These are phyloP conservation scores for Apiotrichum sp. DNA, from an alignment of 1,284 basidiomycete genomes.

Conservation along the genomic window DNA sequence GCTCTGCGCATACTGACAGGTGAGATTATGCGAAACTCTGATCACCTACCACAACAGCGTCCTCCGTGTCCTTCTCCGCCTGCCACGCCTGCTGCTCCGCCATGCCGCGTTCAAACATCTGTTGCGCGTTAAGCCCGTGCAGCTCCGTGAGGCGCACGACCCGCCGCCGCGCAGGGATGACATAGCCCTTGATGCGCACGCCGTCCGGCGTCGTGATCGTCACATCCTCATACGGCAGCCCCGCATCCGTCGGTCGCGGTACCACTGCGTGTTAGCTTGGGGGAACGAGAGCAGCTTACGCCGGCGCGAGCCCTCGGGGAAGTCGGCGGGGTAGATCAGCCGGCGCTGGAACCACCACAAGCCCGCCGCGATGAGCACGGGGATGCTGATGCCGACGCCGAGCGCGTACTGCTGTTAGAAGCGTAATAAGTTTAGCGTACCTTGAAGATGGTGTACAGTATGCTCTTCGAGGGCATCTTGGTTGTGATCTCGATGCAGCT, in stretches of 20 bases:
- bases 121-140: slow-evolving; percentile 16
- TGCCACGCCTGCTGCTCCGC: slow-evolving; percentile 26
- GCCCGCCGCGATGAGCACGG: slow-evolving; percentile 55
- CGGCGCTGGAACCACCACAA: slow-evolving; percentile 78
- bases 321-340: slow-evolving; percentile 82
- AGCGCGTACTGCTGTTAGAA: slow-evolving; percentile 29
- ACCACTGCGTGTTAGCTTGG: slow-evolving; percentile 54
- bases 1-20: slow-evolving; percentile 56
- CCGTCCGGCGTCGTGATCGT: slow-evolving; percentile 60
- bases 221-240: slow-evolving; percentile 65
- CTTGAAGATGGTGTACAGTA: slow-evolving; percentile 54
- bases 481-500: too few species aligned
- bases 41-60: slow-evolving; percentile 25
- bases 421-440: slow-evolving; percentile 39
- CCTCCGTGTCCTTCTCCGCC: slow-evolving; percentile 28
- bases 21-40: neutral
- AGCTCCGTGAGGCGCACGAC: slow-evolving; percentile 22
- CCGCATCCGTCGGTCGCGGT: slow-evolving; percentile 61
- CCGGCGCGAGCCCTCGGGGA: slow-evolving; percentile 70
- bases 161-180: slow-evolving; percentile 49
- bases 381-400: slow-evolving; percentile 24
- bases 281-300: slow-evolving; percentile 47
- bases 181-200: slow-evolving; percentile 57
- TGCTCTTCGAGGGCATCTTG: slow-evolving; percentile 17
- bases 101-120: slow-evolving; percentile 21